Conservation (phyloP, 306 rosid species). For the Cucurbita ficifolia region DNA sequence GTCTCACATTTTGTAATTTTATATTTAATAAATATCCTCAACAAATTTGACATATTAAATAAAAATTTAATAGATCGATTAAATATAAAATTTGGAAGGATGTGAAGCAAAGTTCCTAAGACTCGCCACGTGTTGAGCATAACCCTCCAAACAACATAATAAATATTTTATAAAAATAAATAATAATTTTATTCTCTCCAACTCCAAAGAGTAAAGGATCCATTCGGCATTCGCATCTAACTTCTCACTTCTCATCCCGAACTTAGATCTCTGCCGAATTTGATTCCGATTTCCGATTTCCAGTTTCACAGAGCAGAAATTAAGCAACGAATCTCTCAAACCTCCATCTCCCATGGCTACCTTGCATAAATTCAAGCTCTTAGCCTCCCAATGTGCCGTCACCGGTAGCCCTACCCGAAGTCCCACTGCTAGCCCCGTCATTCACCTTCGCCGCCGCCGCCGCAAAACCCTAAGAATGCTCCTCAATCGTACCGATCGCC, state of each 20-base stretch:
- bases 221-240: background rate
- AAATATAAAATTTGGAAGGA: slow-evolving; percentile 4
- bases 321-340: background rate
- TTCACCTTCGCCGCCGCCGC: slow-evolving; percentile 69
- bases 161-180: background rate
- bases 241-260: slow-evolving; percentile 12
- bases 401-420: slow-evolving; percentile 56
- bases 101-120: slow-evolving; percentile 3
- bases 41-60: too few species aligned
- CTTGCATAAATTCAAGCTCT: slow-evolving; percentile 64
- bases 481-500: slow-evolving; percentile 46
- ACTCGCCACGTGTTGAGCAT: slow-evolving; percentile 19
- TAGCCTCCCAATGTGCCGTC: slow-evolving; percentile 71
- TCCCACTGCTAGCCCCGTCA: slow-evolving; percentile 62
- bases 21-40: too few species aligned
- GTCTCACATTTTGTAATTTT: too few species aligned
- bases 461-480: slow-evolving; percentile 59
- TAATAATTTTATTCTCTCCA: background rate
- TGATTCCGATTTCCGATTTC: background rate
- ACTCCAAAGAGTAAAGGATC: slow-evolving; percentile 11
- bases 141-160: background rate
- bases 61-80: too few species aligned
- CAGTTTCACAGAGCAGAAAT: background rate
- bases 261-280: background rate
- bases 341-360: slow-evolving; percentile 30